These are phyloP conservation scores for Exophiala dermatitidis DNA, from an alignment of 2,329 filamentous ascomycete species.

Conservation along the genomic window DNA sequence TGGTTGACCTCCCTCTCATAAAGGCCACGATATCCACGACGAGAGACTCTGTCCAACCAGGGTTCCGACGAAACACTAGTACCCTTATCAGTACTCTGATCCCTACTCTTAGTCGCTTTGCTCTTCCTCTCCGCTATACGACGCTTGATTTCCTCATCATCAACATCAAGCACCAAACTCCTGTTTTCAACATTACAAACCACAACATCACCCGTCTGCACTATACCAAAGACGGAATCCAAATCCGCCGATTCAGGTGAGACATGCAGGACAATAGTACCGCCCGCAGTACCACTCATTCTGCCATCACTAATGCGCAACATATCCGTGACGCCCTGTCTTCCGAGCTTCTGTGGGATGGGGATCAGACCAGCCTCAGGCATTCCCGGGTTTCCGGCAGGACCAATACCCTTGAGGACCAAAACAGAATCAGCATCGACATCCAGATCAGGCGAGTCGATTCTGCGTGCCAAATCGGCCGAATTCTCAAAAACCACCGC, in stretches of 20 bases:
- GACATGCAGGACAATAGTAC: slow-evolving; percentile 49
- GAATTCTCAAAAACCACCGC: slow-evolving; percentile 46
- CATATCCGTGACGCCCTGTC: slow-evolving; percentile 47
- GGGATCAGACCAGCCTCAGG: slow-evolving; percentile 48
- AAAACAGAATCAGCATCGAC: slow-evolving; percentile 43
- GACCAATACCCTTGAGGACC: slow-evolving; percentile 45
- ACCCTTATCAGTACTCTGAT: too few relatives aligned
- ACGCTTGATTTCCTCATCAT: slow-evolving; percentile 36
- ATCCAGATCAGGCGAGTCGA: slow-evolving; percentile 41
- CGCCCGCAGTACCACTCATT: slow-evolving; percentile 51
- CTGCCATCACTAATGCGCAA: slow-evolving; percentile 48
- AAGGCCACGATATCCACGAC: slow-evolving; percentile 36
- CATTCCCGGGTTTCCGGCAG: slow-evolving; percentile 48
- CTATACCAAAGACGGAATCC: slow-evolving; percentile 43
- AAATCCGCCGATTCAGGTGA: slow-evolving; percentile 46
- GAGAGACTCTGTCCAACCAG: slow-evolving; percentile 27
- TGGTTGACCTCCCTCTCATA: slow-evolving; percentile 41
- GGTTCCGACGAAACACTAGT: slow-evolving; percentile 1
- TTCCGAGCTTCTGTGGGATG: slow-evolving; percentile 44
- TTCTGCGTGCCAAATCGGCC: slow-evolving; percentile 40
- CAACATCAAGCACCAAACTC: slow-evolving; percentile 37
- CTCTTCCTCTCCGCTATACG: slow-evolving; percentile 31
- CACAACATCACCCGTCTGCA: slow-evolving; percentile 45
- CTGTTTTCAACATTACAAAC: slow-evolving; percentile 41
- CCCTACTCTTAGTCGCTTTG: background rate